A percentile compares a stretch with the other conserved stretches of the same genome.
phyloP scores from a whole-genome alignment of 805 yeast genomes.

The Barnettozyma wickerhamii region DNA sequence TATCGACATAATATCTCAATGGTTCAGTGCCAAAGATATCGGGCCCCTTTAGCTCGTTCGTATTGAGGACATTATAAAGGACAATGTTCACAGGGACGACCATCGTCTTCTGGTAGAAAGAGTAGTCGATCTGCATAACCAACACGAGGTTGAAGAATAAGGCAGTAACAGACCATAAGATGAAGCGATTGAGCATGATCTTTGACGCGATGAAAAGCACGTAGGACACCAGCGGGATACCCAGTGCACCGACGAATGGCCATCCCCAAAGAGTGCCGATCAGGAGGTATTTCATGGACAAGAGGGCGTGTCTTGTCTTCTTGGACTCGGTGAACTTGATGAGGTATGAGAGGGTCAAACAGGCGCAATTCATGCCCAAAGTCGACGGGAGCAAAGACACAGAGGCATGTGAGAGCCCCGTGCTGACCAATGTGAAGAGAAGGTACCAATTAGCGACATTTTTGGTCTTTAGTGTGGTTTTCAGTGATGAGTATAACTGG shows the following conservation, averaged over 20 bases:
- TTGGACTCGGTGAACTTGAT: constrained; percentile 25
- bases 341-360: constrained; percentile 40
- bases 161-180: constrained; percentile 24
- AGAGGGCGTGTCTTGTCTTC: constrained; percentile 20
- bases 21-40: constrained; percentile 89
- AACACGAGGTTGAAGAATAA: constrained; percentile 21
- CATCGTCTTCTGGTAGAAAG: constrained; percentile 52
- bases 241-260: constrained; percentile 77
- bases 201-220: constrained; percentile 14
- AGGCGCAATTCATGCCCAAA: constrained; percentile 56
- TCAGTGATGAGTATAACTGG: constrained; percentile 41
- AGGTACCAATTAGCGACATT: constrained; percentile 52
- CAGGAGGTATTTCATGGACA: constrained; percentile 40
- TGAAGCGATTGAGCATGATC: constrained; percentile 13
- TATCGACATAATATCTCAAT: constrained; percentile 61
- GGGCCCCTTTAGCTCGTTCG: constrained; percentile 71
- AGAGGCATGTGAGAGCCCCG: constrained; percentile 89
- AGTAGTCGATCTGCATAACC: constrained; percentile 48
- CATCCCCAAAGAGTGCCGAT: constrained; percentile 84
- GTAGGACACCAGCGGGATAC: constrained; percentile 53
- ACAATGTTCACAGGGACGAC: constrained; percentile 83
- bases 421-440: constrained; percentile 54
- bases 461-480: constrained; percentile 16
- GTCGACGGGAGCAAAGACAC: constrained; percentile 83
- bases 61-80: constrained; percentile 69